A percentile compares a stretch with the other conserved stretches of the same genome.
phyloP scores from a whole-genome alignment of 2,329 filamentous ascomycete genomes.

The Pseudocercospora fuligena region DNA sequence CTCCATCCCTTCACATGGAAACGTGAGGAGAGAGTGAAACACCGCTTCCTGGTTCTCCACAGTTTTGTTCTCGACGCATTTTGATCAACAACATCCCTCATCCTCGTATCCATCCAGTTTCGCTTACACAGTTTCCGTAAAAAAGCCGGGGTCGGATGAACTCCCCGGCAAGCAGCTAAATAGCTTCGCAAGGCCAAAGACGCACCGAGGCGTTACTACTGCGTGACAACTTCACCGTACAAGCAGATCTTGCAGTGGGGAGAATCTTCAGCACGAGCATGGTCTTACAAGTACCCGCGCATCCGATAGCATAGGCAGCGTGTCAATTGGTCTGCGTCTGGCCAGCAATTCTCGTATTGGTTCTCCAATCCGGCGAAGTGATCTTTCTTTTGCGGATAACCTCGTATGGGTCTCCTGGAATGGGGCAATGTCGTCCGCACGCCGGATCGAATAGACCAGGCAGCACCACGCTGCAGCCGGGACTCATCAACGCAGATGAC shows the following conservation, averaged over 20 bases:
- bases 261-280: slow-evolving; percentile 7
- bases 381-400: neutral
- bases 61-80: neutral
- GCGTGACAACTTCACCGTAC: slow-evolving; percentile 2
- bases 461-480: slow-evolving; percentile 3
- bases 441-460: neutral
- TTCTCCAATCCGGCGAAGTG: neutral
- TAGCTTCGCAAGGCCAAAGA: neutral
- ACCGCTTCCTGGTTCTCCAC: neutral
- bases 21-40: neutral
- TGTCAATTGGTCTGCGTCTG: slow-evolving; percentile 14
- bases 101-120: neutral
- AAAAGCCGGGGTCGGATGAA: neutral
- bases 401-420: slow-evolving; percentile 4
- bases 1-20: neutral
- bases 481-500: slow-evolving; percentile 7
- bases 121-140: neutral
- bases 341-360: slow-evolving; percentile 11
- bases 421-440: neutral
- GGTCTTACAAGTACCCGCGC: neutral
- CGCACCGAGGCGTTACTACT: slow-evolving; percentile 8
- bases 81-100: neutral
- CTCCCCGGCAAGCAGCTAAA: neutral
- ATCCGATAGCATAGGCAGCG: neutral
- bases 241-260: neutral